Evolutionary conservation across 164 flowering plant genomes (phyloP).

Genomic region (Piper betle): DNA sequence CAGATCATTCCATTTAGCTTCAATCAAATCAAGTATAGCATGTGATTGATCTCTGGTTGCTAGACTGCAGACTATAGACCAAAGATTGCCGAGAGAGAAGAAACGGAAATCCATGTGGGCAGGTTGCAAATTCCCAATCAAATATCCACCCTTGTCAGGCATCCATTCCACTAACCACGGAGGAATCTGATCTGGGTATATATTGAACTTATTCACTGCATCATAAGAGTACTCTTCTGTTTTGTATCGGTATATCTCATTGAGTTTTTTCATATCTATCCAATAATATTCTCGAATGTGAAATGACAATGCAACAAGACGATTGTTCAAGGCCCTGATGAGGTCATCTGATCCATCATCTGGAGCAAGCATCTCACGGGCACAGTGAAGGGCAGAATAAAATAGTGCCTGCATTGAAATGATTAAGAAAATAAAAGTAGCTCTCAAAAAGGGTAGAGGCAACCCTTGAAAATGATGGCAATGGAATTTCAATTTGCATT

Average conservation of each 20-base stretch:
- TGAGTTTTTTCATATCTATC: conserved; percentile 71
- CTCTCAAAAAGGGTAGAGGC: too few species aligned
- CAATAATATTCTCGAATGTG: conserved; percentile 89
- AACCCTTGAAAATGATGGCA: too few species aligned
- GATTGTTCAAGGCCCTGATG: conserved; percentile 57
- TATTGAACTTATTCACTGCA: conserved; percentile 91
- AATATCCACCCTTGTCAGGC: conserved; percentile 78
- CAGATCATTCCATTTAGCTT: conserved; percentile 73
- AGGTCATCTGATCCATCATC: conserved; percentile 80
- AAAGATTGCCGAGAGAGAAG: conserved; percentile 81
- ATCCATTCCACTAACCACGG: conserved; percentile 84
- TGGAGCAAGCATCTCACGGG: conserved; percentile 84
- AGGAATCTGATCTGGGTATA: conserved; percentile 88
- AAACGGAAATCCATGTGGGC: conserved; percentile 97
- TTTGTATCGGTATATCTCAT: conserved; percentile 79
- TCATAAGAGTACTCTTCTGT: conserved; percentile 92
- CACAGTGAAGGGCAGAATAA: conserved; percentile 76
- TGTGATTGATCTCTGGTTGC: conserved; percentile 70
- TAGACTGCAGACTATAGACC: conserved; percentile 71
- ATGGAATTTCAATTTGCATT: too few species aligned
- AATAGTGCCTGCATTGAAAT: conserved; percentile 57
- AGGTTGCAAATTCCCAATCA: conserved; percentile 85
- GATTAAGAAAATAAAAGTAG: too few species aligned
- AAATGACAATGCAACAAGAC: conserved; percentile 71
- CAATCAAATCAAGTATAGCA: conserved; percentile 76